phyloP scores from a whole-genome alignment of 306 rosid species.

The Acacia confusa region DNA sequence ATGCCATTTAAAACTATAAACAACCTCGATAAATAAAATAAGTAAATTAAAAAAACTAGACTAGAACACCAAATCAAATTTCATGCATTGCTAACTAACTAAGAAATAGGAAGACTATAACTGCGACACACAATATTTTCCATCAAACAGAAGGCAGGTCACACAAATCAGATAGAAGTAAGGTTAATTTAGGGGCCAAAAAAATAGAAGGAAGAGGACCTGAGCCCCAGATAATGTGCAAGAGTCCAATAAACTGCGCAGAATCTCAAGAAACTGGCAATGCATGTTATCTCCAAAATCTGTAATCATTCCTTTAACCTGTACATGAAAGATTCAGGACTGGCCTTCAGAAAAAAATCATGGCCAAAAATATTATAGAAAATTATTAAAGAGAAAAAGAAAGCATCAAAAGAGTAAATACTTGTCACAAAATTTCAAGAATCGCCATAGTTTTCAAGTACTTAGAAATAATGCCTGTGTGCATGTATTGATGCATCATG shows the following conservation, averaged over 20 bases:
- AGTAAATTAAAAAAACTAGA: neutral
- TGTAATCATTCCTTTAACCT: constrained; percentile 89
- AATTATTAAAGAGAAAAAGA: neutral
- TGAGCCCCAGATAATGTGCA: constrained; percentile 83
- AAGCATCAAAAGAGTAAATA: neutral
- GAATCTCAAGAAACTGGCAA: constrained; percentile 96
- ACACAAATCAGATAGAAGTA: neutral
- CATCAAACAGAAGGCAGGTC: neutral
- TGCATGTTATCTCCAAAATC: constrained; percentile 95
- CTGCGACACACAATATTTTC: neutral
- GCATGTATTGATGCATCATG: neutral
- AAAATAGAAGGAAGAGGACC: constrained; percentile 42
- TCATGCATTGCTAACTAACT: neutral
- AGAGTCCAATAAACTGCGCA: constrained; percentile 86
- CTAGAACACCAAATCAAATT: neutral
- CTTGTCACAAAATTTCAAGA: neutral
- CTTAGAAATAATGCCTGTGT: neutral
- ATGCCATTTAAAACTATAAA: neutral
- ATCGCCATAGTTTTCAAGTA: neutral
- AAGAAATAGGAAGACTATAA: neutral
- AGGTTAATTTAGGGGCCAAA: constrained; percentile 11
- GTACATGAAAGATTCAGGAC: constrained; percentile 15
- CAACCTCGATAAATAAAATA: neutral
- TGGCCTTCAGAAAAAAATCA: neutral
- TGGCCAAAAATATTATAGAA: neutral